A percentile compares a stretch with the other conserved stretches of the same genome.
These are phyloP conservation scores for Mortierella sp. DNA, from an alignment of 371 early-diverging fungal species.

Conservation along the genomic window DNA sequence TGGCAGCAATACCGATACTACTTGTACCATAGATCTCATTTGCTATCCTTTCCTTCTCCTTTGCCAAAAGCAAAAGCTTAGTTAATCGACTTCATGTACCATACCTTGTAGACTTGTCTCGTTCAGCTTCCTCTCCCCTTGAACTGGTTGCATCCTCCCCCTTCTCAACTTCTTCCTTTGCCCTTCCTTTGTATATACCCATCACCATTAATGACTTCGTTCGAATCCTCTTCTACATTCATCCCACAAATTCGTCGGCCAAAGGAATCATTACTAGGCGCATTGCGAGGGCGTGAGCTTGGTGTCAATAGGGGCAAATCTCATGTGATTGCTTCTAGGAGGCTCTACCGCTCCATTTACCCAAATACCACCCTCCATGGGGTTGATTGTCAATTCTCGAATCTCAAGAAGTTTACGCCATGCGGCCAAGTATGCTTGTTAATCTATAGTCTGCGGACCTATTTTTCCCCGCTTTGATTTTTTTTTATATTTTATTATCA, in stretches of 20 bases:
- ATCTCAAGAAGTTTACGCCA: slow-evolving; percentile 50
- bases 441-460: not conserved
- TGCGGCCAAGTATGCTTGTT: slow-evolving; percentile 43
- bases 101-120: not conserved
- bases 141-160: not conserved
- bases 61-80: not conserved
- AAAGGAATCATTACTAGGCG: slow-evolving; percentile 30
- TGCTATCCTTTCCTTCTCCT: not conserved
- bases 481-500: slow-evolving; percentile 5
- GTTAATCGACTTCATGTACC: not conserved
- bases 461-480: not conserved
- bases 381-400: slow-evolving; percentile 46
- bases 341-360: slow-evolving; percentile 41
- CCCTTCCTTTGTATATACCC: slow-evolving; percentile 10
- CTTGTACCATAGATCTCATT: not conserved
- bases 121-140: not conserved
- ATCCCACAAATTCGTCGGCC: slow-evolving; percentile 32
- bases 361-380: slow-evolving; percentile 51
- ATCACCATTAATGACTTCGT: slow-evolving; percentile 14
- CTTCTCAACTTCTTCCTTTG: not conserved
- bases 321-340: slow-evolving; percentile 31
- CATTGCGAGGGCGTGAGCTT: slow-evolving; percentile 33
- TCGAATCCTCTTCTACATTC: slow-evolving; percentile 9
- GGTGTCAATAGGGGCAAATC: slow-evolving; percentile 35
- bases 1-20: not conserved